Conservation (phyloP, 495 filamentous ascomycete species). For the Hypoxylon crocopeplum region DNA sequence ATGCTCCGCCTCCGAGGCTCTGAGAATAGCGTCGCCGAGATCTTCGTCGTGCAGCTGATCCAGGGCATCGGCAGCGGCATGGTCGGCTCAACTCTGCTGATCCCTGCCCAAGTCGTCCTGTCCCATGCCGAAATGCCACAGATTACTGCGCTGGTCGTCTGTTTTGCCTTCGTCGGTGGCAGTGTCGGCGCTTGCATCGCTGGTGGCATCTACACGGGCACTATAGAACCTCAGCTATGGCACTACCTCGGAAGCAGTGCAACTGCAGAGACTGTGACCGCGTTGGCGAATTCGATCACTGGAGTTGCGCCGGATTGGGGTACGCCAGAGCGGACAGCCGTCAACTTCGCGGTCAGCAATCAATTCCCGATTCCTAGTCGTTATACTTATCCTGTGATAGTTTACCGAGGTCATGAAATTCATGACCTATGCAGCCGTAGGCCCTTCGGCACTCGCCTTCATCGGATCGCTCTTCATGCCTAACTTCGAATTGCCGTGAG, state of each 20-base stretch:
- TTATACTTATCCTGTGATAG: slow-evolving; percentile 26
- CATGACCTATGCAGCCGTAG: slow-evolving; percentile 55
- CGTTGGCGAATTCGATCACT: slow-evolving; percentile 54
- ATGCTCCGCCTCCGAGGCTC: slow-evolving; percentile 58
- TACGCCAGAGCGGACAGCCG: slow-evolving; percentile 45
- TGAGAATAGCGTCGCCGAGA: slow-evolving; percentile 51
- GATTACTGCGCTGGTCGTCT: slow-evolving; percentile 54
- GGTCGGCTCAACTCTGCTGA: slow-evolving; percentile 52
- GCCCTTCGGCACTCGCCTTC: slow-evolving; percentile 46
- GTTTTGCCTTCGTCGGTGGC: slow-evolving; percentile 52
- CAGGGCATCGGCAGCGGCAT: slow-evolving; percentile 58
- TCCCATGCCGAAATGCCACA: slow-evolving; percentile 55
- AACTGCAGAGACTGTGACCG: slow-evolving; percentile 37
- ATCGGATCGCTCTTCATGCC: slow-evolving; percentile 51
- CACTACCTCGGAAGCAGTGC: slow-evolving; percentile 41
- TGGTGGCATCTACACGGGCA: slow-evolving; percentile 56
- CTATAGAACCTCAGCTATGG: slow-evolving; percentile 43
- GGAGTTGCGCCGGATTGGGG: slow-evolving; percentile 51
- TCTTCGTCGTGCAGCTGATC: slow-evolving; percentile 55
- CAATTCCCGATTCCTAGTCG: not conserved
- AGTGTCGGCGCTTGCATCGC: slow-evolving; percentile 57
- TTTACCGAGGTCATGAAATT: slow-evolving; percentile 56
- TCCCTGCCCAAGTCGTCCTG: slow-evolving; percentile 54
- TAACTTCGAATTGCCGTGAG: slow-evolving; percentile 52
- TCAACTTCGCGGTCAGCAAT: slow-evolving; percentile 51